Percentiles rank a stretch among this genome's conserved stretches.
Evolutionary conservation across 345 rosid species (phyloP).

Genomic region (Pseudoturritis turrita): DNA sequence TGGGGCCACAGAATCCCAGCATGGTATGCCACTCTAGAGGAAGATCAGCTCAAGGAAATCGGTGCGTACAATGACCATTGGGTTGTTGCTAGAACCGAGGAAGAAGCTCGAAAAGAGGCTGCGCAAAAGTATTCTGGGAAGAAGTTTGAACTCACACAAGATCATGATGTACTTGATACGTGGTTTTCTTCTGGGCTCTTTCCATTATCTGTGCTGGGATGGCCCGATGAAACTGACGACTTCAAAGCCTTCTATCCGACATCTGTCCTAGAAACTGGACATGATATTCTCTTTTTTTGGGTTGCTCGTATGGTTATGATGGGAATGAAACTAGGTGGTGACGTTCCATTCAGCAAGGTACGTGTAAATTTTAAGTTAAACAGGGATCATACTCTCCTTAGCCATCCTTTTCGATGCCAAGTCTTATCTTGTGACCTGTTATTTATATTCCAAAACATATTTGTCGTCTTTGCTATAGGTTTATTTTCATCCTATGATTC

Average conservation of each 20-base stretch:
- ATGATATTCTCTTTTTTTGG: conserved; percentile 95
- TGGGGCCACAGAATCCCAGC: conserved; percentile 98
- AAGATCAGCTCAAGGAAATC: conserved; percentile 65
- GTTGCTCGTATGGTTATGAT: conserved; percentile 98
- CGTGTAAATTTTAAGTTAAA: conserved; percentile 12
- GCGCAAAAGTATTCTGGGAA: conserved; percentile 53
- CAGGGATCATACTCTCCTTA: background rate
- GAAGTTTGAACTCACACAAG: conserved; percentile 70
- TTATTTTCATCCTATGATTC: conserved; percentile 93
- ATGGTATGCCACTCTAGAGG: conserved; percentile 80
- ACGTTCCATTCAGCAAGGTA: conserved; percentile 87
- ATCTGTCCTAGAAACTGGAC: conserved; percentile 92
- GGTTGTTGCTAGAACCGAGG: conserved; percentile 78
- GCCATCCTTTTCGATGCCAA: background rate
- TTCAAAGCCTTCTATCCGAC: conserved; percentile 86
- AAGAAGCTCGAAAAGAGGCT: conserved; percentile 61
- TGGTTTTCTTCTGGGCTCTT: conserved; percentile 97
- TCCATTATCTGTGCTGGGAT: conserved; percentile 80
- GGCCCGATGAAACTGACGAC: conserved; percentile 96
- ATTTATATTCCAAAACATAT: background rate
- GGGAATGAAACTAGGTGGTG: conserved; percentile 81
- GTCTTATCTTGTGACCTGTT: background rate
- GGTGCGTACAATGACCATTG: conserved; percentile 84
- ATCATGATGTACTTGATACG: conserved; percentile 96
- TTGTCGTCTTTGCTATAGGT: conserved; percentile 45